Percentiles rank a stretch among this genome's conserved stretches.
These are phyloP conservation scores for Fusarium illudens DNA, from an alignment of 2,329 filamentous ascomycete genomes.

Conservation along the genomic window DNA sequence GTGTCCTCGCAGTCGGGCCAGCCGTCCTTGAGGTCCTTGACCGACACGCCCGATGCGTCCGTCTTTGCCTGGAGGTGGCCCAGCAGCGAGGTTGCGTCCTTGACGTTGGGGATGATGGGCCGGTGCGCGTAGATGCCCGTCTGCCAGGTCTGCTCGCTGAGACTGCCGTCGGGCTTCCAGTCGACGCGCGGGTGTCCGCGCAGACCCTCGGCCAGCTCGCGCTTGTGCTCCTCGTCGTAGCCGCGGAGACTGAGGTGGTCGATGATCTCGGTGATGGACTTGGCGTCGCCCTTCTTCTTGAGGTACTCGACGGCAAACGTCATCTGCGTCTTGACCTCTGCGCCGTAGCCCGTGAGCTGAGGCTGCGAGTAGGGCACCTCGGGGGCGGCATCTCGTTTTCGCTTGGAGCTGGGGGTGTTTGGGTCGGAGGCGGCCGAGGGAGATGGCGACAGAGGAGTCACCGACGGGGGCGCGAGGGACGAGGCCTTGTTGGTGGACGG, in stretches of 20 bases:
- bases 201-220: constrained; percentile 73
- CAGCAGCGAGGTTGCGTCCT: constrained; percentile 78
- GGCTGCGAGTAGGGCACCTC: constrained; percentile 77
- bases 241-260: constrained; percentile 79
- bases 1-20: constrained; percentile 86
- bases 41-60: constrained; percentile 80
- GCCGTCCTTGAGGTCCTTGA: constrained; percentile 94
- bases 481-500: constrained; percentile 50
- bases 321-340: constrained; percentile 86
- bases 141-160: constrained; percentile 73
- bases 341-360: constrained; percentile 76
- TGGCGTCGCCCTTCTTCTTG: constrained; percentile 72
- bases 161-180: constrained; percentile 63
- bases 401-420: constrained; percentile 71
- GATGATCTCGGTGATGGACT: constrained; percentile 79
- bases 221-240: constrained; percentile 67
- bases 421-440: constrained; percentile 65
- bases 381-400: constrained; percentile 63
- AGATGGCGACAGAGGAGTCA: constrained; percentile 69
- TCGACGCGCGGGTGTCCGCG: constrained; percentile 68
- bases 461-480: constrained; percentile 43
- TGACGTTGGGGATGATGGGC: constrained; percentile 82
- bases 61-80: constrained; percentile 82
- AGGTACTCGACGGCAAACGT: constrained; percentile 87
- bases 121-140: constrained; percentile 82